A percentile compares a stretch with the other conserved stretches of the same genome.
phyloP scores from a whole-genome alignment of 768 basidiomycete genomes.

The Leucocoprinus sp. region DNA sequence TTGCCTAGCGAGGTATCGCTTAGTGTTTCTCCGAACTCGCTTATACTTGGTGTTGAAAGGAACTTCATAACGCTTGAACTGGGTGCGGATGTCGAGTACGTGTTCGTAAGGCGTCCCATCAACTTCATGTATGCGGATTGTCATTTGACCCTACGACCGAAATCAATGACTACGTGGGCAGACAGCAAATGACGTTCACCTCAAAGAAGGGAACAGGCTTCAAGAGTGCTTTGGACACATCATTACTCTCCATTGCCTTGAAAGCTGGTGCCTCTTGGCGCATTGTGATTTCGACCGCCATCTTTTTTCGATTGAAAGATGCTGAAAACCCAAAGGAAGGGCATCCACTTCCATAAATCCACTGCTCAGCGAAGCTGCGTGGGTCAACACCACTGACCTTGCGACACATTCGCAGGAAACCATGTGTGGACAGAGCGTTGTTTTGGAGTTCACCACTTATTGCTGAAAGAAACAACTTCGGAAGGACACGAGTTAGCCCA shows the following conservation, averaged over 20 bases:
- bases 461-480: conserved; percentile 90
- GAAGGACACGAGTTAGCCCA: conserved; percentile 89
- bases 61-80: conserved; percentile 93
- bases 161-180: background rate
- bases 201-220: conserved; percentile 90
- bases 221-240: conserved; percentile 51
- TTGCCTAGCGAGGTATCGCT: conserved; percentile 90
- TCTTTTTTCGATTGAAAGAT: conserved; percentile 93
- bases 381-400: conserved; percentile 92
- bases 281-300: conserved; percentile 96
- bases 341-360: conserved; percentile 97
- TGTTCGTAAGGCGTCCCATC: conserved; percentile 99
- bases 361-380: conserved; percentile 92
- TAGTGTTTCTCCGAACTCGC: conserved; percentile 90
- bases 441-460: conserved; percentile 84
- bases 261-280: conserved; percentile 80
- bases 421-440: conserved; percentile 81
- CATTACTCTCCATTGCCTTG: conserved; percentile 61
- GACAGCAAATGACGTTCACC: conserved; percentile 29
- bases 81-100: conserved; percentile 80
- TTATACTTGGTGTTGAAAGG: conserved; percentile 99
- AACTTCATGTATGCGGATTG: conserved; percentile 96
- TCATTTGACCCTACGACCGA: conserved; percentile 81
- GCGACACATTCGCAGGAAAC: conserved; percentile 85
- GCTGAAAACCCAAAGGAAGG: conserved; percentile 87